Conservation (phyloP, 495 filamentous ascomycete species). For the Melanomma pulvis-pyrius region DNA sequence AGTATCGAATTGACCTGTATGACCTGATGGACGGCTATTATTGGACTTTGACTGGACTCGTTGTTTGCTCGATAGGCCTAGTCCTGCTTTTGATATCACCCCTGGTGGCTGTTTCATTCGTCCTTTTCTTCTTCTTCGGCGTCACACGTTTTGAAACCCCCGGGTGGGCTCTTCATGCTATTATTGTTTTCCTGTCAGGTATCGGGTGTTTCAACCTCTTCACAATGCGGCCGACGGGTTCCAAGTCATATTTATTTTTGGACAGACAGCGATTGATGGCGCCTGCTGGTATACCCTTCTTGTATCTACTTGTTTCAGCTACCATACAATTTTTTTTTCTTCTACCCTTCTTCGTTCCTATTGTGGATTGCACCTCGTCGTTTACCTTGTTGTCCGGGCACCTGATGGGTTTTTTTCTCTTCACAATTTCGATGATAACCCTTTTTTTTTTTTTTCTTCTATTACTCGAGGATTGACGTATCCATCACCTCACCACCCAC, state of each 20-base stretch:
- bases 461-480: background rate
- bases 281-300: constrained; percentile 29
- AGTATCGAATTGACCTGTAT: background rate
- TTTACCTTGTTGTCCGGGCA: background rate
- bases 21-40: constrained; percentile 4
- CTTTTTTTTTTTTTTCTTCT: background rate
- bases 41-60: background rate
- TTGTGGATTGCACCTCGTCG: background rate
- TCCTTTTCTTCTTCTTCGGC: constrained; percentile 15
- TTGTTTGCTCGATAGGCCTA: background rate
- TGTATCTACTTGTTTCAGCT: constrained; percentile 34
- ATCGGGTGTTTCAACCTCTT: constrained; percentile 10
- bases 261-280: constrained; percentile 4
- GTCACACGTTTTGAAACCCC: constrained; percentile 12
- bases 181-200: constrained; percentile 2
- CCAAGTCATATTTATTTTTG: constrained; percentile 1
- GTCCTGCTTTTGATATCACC: constrained; percentile 1
- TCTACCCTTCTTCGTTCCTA: background rate
- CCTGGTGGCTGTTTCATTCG: constrained; percentile 36
- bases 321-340: constrained; percentile 6
- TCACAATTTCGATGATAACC: background rate
- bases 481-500: background rate
- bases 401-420: constrained; percentile 2
- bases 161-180: constrained; percentile 8
- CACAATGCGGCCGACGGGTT: background rate